A percentile compares a stretch with the other conserved stretches of the same genome.
phyloP scores from a whole-genome alignment of 106 monocot species.

The Agapanthus africanus region DNA sequence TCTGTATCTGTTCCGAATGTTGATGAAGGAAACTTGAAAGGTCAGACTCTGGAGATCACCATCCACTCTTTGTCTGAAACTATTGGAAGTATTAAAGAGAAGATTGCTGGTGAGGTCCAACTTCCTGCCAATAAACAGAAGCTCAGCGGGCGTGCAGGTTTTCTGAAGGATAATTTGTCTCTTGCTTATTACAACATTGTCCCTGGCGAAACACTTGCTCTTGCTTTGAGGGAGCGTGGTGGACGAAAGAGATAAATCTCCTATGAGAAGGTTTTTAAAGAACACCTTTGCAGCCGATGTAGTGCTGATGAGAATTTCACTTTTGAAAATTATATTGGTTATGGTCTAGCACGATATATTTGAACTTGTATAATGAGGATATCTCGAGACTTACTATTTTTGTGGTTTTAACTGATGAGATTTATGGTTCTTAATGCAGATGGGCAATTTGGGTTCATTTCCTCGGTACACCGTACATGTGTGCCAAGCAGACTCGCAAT shows the following conservation, averaged over 20 bases:
- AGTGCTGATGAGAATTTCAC: background rate
- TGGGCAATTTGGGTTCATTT: conserved; percentile 10
- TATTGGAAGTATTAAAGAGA: conserved; percentile 88
- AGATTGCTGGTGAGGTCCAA: conserved; percentile 94
- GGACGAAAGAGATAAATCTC: conserved; percentile 74
- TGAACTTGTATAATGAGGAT: conserved; percentile 6
- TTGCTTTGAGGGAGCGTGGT: conserved; percentile 97
- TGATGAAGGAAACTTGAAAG: conserved; percentile 95
- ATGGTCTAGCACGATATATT: background rate
- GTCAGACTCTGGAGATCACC: conserved; percentile 72
- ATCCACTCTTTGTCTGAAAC: conserved; percentile 84
- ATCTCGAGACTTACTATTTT: conserved; percentile 12
- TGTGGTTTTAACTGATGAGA: conserved; percentile 5
- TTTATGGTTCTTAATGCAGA: conserved; percentile 26
- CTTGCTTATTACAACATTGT: conserved; percentile 95
- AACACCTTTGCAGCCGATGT: conserved; percentile 3
- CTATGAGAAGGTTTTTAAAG: conserved; percentile 20
- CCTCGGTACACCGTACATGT: conserved; percentile 9
- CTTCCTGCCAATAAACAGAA: conserved; percentile 98
- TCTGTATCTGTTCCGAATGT: conserved; percentile 84
- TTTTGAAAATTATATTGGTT: background rate
- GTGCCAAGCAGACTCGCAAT: conserved; percentile 1
- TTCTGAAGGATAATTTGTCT: conserved; percentile 88
- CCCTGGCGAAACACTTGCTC: conserved; percentile 62
- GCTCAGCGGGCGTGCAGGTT: conserved; percentile 79